A percentile compares a stretch with the other conserved stretches of the same genome.
Evolutionary conservation across 495 filamentous ascomycete species (phyloP).

Genomic region (Darksidea phi): DNA sequence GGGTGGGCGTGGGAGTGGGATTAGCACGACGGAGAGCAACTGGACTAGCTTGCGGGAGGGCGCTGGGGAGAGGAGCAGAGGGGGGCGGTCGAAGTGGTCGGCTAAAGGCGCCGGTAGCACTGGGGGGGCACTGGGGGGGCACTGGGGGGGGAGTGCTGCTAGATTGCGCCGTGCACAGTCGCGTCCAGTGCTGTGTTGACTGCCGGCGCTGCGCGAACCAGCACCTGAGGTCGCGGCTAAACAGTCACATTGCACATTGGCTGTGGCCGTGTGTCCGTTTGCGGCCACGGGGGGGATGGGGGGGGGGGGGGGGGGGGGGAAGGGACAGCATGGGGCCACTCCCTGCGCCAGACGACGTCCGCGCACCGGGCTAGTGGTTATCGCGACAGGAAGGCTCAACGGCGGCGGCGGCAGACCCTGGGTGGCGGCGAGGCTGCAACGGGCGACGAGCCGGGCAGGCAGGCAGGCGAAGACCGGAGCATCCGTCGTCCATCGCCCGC

Average conservation of each 20-base stretch:
- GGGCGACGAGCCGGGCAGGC: no score
- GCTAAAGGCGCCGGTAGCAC: neutral
- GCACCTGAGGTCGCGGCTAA: conserved; percentile 27
- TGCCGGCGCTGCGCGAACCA: conserved; percentile 21
- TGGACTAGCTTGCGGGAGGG: no score
- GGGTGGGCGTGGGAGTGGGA: no score
- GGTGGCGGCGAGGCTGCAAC: no score
- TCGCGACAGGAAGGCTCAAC: neutral
- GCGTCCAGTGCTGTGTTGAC: neutral
- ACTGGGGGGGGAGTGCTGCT: neutral
- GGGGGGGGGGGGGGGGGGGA: neutral
- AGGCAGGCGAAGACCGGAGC: no score
- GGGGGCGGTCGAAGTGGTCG: neutral
- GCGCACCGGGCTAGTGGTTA: neutral
- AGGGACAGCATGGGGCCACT: neutral
- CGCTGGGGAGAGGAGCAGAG: no score
- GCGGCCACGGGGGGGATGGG: neutral
- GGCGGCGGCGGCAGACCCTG: no score
- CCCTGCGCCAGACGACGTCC: neutral
- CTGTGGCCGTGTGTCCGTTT: neutral
- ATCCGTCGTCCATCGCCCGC: no score
- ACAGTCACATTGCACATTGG: no score
- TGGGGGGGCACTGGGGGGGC: no score
- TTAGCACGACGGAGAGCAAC: no score
- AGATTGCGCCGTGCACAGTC: neutral